A percentile compares a stretch with the other conserved stretches of the same genome.
Conservation (phyloP, 257 asterid species). For the Agastache rugosa region DNA sequence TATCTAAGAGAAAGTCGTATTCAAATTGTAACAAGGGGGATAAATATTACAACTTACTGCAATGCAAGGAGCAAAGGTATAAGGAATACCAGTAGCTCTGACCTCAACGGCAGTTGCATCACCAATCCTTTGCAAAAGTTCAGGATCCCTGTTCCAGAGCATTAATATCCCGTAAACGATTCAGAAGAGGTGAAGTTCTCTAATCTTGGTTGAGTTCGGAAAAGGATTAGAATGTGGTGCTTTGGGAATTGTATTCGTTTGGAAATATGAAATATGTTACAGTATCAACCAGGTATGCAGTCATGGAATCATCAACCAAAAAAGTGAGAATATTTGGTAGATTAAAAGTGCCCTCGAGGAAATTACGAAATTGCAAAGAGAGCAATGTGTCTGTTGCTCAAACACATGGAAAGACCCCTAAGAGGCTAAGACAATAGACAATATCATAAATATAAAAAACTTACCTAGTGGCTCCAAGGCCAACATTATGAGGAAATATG, state of each 20-base stretch:
- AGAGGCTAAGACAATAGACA: neutral
- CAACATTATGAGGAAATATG: constrained; percentile 86
- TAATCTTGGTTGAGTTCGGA: constrained; percentile 23
- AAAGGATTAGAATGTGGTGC: neutral
- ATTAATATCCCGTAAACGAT: neutral
- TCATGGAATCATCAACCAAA: constrained; percentile 17
- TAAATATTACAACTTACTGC: constrained; percentile 66
- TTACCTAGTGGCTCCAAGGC: constrained; percentile 91
- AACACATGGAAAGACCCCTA: constrained; percentile 7
- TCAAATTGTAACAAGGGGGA: constrained; percentile 15
- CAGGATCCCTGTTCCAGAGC: constrained; percentile 69
- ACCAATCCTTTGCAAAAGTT: constrained; percentile 72
- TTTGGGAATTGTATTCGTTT: neutral
- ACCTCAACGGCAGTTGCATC: constrained; percentile 86
- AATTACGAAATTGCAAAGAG: neutral
- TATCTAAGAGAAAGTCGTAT: neutral
- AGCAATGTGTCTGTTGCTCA: neutral
- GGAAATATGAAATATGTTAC: constrained; percentile 6
- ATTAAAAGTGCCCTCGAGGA: neutral
- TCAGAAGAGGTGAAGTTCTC: neutral
- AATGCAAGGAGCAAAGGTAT: constrained; percentile 90
- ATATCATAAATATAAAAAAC: constrained; percentile 27
- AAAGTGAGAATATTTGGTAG: neutral
- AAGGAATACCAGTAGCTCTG: constrained; percentile 93
- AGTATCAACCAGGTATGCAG: constrained; percentile 13